Percentiles rank a stretch among this genome's conserved stretches.
phyloP scores from a whole-genome alignment of 1,139 yeast species.

The Meyerozyma athensensis region DNA sequence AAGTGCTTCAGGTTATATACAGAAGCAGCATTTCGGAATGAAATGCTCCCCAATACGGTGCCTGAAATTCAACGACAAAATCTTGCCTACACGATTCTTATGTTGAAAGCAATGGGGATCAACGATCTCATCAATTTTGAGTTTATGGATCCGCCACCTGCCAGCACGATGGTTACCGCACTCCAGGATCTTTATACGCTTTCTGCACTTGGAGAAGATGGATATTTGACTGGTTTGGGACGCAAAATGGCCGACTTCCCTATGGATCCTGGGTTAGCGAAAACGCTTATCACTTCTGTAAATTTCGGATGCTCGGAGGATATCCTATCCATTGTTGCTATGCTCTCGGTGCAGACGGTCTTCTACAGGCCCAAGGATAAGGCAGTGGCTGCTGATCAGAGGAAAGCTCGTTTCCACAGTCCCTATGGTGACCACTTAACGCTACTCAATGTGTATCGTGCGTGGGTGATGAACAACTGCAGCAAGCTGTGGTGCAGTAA shows the following conservation, averaged over 20 bases:
- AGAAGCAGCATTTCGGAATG: conserved; percentile 59
- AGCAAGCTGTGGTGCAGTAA: conserved; percentile 77
- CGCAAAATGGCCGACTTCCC: conserved; percentile 88
- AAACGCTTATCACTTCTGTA: conserved; percentile 70
- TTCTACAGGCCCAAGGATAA: conserved; percentile 83
- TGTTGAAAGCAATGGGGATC: conserved; percentile 95
- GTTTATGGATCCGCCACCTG: conserved; percentile 93
- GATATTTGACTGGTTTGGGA: conserved; percentile 71
- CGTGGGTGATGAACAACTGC: conserved; percentile 65
- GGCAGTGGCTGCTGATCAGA: conserved; percentile 68
- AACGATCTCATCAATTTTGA: conserved; percentile 75
- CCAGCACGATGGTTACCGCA: conserved; percentile 69
- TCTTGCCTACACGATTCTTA: conserved; percentile 74
- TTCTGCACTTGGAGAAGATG: conserved; percentile 78
- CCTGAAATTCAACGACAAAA: conserved; percentile 96
- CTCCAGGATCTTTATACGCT: conserved; percentile 78
- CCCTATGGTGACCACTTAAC: conserved; percentile 87
- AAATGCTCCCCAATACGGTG: conserved; percentile 78
- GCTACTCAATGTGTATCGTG: conserved; percentile 69
- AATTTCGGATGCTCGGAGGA: conserved; percentile 79
- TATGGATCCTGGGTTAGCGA: conserved; percentile 89
- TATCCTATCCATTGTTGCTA: conserved; percentile 77
- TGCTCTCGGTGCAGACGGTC: conserved; percentile 84
- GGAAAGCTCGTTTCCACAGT: conserved; percentile 70
- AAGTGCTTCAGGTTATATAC: conserved; percentile 74